A percentile compares a stretch with the other conserved stretches of the same genome.
Conservation (phyloP, 78 protist species). For the Anaeramoeba ignava region DNA sequence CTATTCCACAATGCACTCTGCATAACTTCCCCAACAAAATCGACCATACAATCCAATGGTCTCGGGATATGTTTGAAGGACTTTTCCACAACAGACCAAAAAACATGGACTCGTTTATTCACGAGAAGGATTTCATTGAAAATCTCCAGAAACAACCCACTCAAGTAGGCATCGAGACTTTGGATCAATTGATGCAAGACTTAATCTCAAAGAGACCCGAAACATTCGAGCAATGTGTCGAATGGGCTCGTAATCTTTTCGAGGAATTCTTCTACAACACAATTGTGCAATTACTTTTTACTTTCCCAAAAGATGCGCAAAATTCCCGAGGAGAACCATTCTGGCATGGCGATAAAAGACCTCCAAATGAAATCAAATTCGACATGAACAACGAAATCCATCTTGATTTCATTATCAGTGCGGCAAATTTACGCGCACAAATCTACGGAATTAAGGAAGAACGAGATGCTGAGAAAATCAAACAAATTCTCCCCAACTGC, state of each 20-base stretch:
- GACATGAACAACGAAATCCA: not conserved
- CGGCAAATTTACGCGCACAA: not conserved
- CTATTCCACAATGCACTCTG: not conserved
- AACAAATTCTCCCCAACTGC: too few relatives aligned
- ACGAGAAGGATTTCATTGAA: not conserved
- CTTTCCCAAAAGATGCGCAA: conserved; percentile 8
- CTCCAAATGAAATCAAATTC: conserved; percentile 10
- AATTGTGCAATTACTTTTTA: not conserved
- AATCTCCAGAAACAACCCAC: not conserved
- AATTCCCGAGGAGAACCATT: conserved; percentile 7
- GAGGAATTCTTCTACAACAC: conserved; percentile 11
- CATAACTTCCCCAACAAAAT: conserved; percentile 13
- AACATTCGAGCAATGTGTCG: conserved; percentile 20
- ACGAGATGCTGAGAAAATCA: too few relatives aligned
- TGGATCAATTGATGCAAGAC: not conserved
- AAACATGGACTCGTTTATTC: not conserved
- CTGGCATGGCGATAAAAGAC: conserved; percentile 19
- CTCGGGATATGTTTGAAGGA: not conserved
- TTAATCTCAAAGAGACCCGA: conserved; percentile 8
- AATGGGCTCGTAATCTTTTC: conserved; percentile 11
- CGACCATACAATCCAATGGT: conserved; percentile 12
- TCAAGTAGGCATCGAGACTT: not conserved
- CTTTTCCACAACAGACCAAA: not conserved
- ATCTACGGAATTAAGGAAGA: conserved; percentile 37
- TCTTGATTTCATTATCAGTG: conserved; percentile 1